phyloP scores from a whole-genome alignment of 441 rosid genomes.

The Adansonia gregorii region DNA sequence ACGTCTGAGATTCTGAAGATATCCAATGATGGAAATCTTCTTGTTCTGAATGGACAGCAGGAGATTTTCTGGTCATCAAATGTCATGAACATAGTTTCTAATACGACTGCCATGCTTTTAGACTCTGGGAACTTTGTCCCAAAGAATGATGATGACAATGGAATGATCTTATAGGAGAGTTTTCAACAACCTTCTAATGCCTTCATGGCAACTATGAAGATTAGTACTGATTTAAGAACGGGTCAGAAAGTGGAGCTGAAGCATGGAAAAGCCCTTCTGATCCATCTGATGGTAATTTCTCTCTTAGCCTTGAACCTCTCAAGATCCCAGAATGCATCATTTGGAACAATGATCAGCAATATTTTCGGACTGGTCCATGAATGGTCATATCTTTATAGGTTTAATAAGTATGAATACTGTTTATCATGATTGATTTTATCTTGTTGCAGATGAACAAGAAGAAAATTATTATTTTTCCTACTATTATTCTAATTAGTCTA shows the following conservation, averaged over 20 bases:
- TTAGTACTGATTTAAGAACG: slow-evolving; percentile 14
- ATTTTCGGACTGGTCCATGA: slow-evolving; percentile 80
- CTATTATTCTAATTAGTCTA: slow-evolving; percentile 31
- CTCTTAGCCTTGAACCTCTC: background rate
- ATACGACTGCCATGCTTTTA: slow-evolving; percentile 29
- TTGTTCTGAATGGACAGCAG: slow-evolving; percentile 23
- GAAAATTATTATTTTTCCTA: slow-evolving; percentile 41
- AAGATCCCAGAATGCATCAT: too few relatives aligned
- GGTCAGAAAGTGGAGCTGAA: background rate
- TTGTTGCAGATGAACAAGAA: slow-evolving; percentile 34
- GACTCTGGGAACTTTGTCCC: slow-evolving; percentile 39
- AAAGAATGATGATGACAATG: background rate
- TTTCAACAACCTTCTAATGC: slow-evolving; percentile 32
- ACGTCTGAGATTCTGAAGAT: slow-evolving; percentile 11
- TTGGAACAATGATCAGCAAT: too few relatives aligned
- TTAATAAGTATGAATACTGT: slow-evolving; percentile 52
- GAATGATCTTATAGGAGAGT: slow-evolving; percentile 31
- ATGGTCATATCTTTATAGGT: slow-evolving; percentile 56
- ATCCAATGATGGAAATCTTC: background rate
- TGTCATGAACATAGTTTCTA: background rate
- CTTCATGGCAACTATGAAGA: slow-evolving; percentile 25
- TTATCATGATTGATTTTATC: slow-evolving; percentile 57
- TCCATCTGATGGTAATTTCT: background rate
- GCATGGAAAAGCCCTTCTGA: too few relatives aligned
- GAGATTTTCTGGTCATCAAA: slow-evolving; percentile 33